Base-by-base conservation (phyloP, 768 basidiomycete genomes). In the Mycena vulgaris region DNA sequence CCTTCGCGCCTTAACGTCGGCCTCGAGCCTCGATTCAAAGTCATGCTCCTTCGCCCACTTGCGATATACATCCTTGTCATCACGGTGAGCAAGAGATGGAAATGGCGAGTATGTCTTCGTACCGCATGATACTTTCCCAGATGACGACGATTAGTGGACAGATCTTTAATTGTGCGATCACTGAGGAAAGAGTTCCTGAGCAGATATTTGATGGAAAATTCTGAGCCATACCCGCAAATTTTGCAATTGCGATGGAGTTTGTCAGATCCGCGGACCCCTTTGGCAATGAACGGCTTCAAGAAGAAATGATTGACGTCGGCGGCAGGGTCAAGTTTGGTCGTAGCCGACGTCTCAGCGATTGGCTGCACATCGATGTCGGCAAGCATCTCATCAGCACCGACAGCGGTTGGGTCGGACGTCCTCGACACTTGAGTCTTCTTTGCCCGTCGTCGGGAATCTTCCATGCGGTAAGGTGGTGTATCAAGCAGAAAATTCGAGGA, bases 321-420 rank as follows among this genome's bases (percentile, higher is more conserved):
- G 7, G 40, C 8, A n/a, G 59, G n/a, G n/a, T n/a, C 23, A 27
- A 28, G 3, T 47, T 19, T 60, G 30, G 25, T 31, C 23, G 19
- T 55, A 8, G n/a, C 17, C 28, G 14, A 51, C 6, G 49, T 30
- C 6, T 51, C 45, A 25, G 30, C 2, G 40, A 37, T 60, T 2
- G 27, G 10, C 16, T 28, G 59, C 8, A 60, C 59, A 13, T 47
- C 59, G n/a, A 60, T 35, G 30, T 60, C 59, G n/a, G 59, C 59
- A 23, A 60, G 59, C 59, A 60, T 45, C 13, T 42, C 59, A 17
- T 60, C 59, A 2, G 59, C 45, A 23, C 59, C 59, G 11, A 60
- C 33, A 2, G 3, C 19, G 16, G 59, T 60, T 23, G 59, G 59
- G 25, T 60, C 45, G 3, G 59, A 60, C 3, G 23, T 3, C 16